A percentile compares a stretch with the other conserved stretches of the same genome.
Conservation (phyloP, 2,329 filamentous ascomycete genomes). For the Amylocarpus encephaloides region DNA sequence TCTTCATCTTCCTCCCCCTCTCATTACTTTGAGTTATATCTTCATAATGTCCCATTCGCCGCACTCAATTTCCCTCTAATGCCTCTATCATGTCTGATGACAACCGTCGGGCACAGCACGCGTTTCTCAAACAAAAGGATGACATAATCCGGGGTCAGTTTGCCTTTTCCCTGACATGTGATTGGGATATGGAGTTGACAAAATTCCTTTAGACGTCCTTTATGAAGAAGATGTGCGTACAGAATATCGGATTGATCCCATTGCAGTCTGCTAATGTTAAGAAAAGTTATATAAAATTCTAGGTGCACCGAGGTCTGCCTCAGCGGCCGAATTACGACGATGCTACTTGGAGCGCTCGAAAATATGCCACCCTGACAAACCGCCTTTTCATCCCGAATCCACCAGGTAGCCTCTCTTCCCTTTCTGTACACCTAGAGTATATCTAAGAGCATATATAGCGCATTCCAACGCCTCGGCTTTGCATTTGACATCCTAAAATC, state of each 20-base stretch:
- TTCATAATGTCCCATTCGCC: conserved; percentile 12
- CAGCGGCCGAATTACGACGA: conserved; percentile 34
- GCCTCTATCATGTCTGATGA: conserved; percentile 29
- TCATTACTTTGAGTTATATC: conserved; percentile 11
- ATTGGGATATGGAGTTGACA: conserved; percentile 12
- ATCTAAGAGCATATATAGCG: conserved; percentile 20
- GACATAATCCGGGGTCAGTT: conserved; percentile 25
- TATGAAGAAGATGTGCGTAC: conserved; percentile 31
- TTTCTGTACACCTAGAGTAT: background rate
- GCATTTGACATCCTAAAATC: conserved; percentile 37
- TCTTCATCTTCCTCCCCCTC: conserved; percentile 4
- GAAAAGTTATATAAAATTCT: conserved; percentile 34
- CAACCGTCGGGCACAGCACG: conserved; percentile 21
- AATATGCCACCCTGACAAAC: conserved; percentile 36
- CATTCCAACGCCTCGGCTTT: conserved; percentile 36
- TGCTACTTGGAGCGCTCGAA: conserved; percentile 36
- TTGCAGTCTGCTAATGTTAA: conserved; percentile 9
- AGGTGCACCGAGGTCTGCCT: conserved; percentile 31
- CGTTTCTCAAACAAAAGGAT: conserved; percentile 22
- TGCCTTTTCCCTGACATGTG: conserved; percentile 26
- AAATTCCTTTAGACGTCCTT: conserved; percentile 26
- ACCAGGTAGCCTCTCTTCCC: conserved; percentile 25
- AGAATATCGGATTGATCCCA: background rate
- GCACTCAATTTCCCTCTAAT: conserved; percentile 16
- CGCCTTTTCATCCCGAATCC: conserved; percentile 33